phyloP scores from a whole-genome alignment of 169 alveolate species.

The Plasmodium cynomolgi region DNA sequence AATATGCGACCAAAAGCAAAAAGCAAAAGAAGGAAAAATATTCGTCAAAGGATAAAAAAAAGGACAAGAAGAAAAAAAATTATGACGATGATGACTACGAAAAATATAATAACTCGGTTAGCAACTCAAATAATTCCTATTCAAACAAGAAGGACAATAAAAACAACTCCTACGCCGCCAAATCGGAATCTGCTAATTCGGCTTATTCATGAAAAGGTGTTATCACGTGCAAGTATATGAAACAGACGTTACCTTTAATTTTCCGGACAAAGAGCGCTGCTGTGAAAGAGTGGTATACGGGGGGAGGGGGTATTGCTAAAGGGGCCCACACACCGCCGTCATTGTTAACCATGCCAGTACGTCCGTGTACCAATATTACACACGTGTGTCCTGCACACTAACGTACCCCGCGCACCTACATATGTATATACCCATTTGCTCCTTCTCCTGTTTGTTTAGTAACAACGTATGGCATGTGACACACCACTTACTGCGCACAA shows the following conservation, averaged over 20 bases:
- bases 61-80: constrained; percentile 19
- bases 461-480: not conserved
- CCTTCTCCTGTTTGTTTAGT: not conserved
- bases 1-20: constrained; percentile 27
- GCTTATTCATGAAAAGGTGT: not conserved
- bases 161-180: constrained; percentile 9
- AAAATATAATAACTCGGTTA: not conserved
- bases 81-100: constrained; percentile 10
- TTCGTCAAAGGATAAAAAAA: constrained; percentile 27
- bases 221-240: not conserved
- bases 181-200: constrained; percentile 28
- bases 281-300: not conserved
- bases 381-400: not conserved
- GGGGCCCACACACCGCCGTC: not conserved
- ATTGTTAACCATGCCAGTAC: not conserved
- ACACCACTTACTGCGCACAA: not conserved
- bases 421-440: not conserved
- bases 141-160: not conserved
- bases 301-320: not conserved
- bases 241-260: not conserved
- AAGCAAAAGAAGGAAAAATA: constrained; percentile 39
- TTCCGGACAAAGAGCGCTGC: not conserved
- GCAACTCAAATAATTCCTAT: constrained; percentile 22
- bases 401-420: not conserved
- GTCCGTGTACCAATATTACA: not conserved